Conservation (phyloP, 2,329 filamentous ascomycete species). For the Trichoderma sp. region DNA sequence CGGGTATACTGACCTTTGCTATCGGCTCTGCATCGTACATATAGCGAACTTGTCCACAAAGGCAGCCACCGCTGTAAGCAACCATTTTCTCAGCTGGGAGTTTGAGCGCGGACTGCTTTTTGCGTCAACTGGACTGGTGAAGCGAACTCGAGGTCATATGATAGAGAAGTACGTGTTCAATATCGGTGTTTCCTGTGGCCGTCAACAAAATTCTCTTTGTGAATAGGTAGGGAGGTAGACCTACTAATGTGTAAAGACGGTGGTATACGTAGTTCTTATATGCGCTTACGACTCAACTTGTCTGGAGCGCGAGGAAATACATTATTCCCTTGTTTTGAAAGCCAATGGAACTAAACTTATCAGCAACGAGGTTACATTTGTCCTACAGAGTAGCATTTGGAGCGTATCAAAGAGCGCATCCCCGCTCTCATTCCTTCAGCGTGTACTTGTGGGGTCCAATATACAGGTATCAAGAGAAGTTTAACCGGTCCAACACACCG, state of each 20-base stretch:
- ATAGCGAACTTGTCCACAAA: constrained; percentile 11
- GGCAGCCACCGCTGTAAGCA: not conserved
- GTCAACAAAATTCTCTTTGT: too few species aligned
- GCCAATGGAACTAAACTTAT: not conserved
- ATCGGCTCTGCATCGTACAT: not conserved
- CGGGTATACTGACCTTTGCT: not conserved
- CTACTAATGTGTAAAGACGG: too few species aligned
- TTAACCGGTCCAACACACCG: not conserved
- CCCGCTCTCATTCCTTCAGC: too few species aligned
- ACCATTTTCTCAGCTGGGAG: not conserved
- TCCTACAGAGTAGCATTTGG: not conserved
- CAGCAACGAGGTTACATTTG: not conserved
- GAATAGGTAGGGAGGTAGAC: too few species aligned
- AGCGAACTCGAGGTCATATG: not conserved
- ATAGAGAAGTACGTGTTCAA: not conserved
- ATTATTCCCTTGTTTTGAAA: not conserved
- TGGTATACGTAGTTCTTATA: not conserved
- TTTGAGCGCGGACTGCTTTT: not conserved
- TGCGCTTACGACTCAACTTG: not conserved
- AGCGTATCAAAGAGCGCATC: too few species aligned
- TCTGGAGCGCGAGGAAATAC: too few species aligned
- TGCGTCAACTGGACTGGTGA: not conserved
- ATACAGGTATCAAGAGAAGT: not conserved
- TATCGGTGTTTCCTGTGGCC: not conserved
- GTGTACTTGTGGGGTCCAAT: not conserved